A percentile compares a stretch with the other conserved stretches of the same genome.
These are phyloP conservation scores for Hibiscus mutabilis DNA, from an alignment of 345 rosid genomes.

Conservation along the genomic window DNA sequence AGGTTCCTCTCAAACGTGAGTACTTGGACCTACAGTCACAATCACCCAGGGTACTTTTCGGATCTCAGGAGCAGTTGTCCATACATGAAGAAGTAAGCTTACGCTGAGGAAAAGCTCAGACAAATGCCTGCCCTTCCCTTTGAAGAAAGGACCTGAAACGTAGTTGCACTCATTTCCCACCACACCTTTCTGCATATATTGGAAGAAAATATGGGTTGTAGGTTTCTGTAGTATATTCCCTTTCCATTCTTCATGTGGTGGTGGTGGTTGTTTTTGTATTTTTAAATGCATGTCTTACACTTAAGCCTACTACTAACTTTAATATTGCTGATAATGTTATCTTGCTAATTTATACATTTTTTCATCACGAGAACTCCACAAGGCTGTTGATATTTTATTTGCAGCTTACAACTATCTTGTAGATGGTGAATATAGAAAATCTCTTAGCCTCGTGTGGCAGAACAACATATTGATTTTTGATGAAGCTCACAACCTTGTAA, in stretches of 20 bases:
- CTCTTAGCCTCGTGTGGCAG: constrained; percentile 57
- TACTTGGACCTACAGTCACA: constrained; percentile 57
- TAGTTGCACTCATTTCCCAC: constrained; percentile 50
- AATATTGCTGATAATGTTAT: constrained; percentile 8
- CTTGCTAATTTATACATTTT: constrained; percentile 13
- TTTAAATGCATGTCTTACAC: neutral
- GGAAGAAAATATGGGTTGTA: constrained; percentile 82
- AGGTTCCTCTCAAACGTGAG: constrained; percentile 88
- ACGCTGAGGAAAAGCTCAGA: constrained; percentile 82
- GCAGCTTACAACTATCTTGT: constrained; percentile 92
- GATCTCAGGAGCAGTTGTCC: no score
- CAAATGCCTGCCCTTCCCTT: constrained; percentile 64
- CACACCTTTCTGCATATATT: constrained; percentile 23
- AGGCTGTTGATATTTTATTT: constrained; percentile 77
- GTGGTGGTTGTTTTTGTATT: no score
- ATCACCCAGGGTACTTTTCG: constrained; percentile 25
- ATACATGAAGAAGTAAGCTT: constrained; percentile 75
- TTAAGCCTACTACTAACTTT: neutral
- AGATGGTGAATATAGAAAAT: constrained; percentile 61
- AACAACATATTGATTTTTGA: constrained; percentile 77
- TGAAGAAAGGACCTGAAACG: constrained; percentile 55
- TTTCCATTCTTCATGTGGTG: no score
- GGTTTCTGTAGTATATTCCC: no score
- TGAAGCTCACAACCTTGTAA: constrained; percentile 98
- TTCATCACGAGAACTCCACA: no score